Percentiles rank a stretch among this genome's conserved stretches.
Conservation (phyloP, 176 grass and related monocot species). For the Zea luxurians region DNA sequence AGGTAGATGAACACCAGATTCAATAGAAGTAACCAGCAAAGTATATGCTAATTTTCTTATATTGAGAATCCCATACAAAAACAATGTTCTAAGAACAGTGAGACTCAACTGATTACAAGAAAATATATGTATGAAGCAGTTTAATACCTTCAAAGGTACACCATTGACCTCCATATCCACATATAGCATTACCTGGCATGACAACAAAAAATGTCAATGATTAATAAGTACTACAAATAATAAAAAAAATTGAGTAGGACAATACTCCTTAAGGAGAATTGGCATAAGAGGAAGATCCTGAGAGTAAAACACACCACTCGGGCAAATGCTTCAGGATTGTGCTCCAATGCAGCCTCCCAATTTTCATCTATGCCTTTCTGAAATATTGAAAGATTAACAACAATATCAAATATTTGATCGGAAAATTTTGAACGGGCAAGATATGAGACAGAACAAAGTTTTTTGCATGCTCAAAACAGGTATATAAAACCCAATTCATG, state of each 20-base stretch:
- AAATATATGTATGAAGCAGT: conserved; percentile 22
- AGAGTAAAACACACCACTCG: conserved; percentile 72
- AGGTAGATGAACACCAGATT: background rate
- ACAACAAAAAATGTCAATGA: conserved; percentile 9
- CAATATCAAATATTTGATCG: conserved; percentile 22
- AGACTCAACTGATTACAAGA: conserved; percentile 8
- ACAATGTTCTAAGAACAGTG: conserved; percentile 18
- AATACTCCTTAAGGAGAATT: conserved; percentile 5
- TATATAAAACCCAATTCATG: conserved; percentile 21
- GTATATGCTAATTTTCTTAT: conserved; percentile 16
- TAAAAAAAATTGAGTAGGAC: conserved; percentile 8
- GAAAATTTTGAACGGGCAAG: conserved; percentile 1
- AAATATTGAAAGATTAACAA: conserved; percentile 34
- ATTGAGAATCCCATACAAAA: conserved; percentile 13
- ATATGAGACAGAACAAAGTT: conserved; percentile 6
- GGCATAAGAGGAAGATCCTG: conserved; percentile 8
- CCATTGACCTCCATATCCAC: conserved; percentile 99
- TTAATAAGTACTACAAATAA: conserved; percentile 28
- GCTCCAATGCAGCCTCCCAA: conserved; percentile 96
- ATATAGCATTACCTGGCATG: conserved; percentile 87
- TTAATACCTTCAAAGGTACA: conserved; percentile 89
- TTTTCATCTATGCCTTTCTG: conserved; percentile 99
- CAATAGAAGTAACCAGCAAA: background rate
- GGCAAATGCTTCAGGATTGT: conserved; percentile 98
- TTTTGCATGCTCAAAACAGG: conserved; percentile 1